These are phyloP conservation scores for Secale cereale DNA, from an alignment of 176 grass and related monocot genomes.

Conservation along the genomic window DNA sequence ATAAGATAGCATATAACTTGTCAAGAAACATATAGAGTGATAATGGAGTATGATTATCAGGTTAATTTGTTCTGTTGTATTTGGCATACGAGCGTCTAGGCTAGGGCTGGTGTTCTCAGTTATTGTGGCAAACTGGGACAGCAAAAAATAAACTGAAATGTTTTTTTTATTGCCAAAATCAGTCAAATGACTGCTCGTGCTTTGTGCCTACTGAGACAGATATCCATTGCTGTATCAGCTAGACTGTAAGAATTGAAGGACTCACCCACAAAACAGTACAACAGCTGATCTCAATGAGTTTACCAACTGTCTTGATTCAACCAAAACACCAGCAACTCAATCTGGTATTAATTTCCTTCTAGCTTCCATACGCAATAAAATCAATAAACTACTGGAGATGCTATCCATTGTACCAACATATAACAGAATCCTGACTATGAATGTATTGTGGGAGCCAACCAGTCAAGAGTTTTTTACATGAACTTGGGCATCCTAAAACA, in stretches of 20 bases:
- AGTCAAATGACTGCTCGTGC: not conserved
- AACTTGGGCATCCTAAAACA: not conserved
- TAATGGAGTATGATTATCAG: not conserved
- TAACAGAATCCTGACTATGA: not conserved
- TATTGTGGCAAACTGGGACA: not conserved
- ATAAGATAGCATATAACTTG: not conserved
- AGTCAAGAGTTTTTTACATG: not conserved
- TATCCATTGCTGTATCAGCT: not conserved
- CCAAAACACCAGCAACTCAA: constrained; percentile 1
- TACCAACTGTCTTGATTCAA: not conserved
- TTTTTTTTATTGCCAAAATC: not conserved
- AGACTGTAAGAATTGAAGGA: not conserved
- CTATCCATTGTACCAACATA: not conserved
- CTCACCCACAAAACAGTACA: not conserved
- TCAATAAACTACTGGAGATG: not conserved
- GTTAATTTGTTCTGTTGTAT: constrained; percentile 6
- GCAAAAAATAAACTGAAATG: not conserved
- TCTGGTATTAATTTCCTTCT: not conserved
- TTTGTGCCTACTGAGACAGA: not conserved
- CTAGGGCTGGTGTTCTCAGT: not conserved
- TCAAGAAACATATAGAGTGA: not conserved
- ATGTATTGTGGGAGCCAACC: not conserved
- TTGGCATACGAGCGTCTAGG: not conserved
- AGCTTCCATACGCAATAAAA: not conserved
- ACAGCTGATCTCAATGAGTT: not conserved